Evolutionary conservation across 208 protist species (phyloP).

Genomic region (Trypanosoma vivax): DNA sequence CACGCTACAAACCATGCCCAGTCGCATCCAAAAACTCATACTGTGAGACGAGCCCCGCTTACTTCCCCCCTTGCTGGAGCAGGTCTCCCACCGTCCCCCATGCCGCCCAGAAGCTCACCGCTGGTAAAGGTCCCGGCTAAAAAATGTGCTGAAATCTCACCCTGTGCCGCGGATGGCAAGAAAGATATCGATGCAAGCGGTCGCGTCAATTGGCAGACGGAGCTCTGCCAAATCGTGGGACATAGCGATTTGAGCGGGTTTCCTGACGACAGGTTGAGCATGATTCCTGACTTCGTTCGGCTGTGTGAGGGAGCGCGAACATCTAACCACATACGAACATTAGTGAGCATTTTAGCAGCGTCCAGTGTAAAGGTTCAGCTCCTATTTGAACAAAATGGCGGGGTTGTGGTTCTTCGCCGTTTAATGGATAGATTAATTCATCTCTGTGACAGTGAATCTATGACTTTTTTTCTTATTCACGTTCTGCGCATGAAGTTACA

Average conservation of each 20-base stretch:
- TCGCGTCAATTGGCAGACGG: slow-evolving; percentile 62
- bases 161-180: too few relatives aligned
- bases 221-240: slow-evolving; percentile 59
- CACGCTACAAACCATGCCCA: too few relatives aligned
- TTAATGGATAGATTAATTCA: slow-evolving; percentile 44
- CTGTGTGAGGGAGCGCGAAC: slow-evolving; percentile 63
- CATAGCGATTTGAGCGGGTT: slow-evolving; percentile 36
- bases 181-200: too few relatives aligned
- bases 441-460: slow-evolving; percentile 15
- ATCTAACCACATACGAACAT: slow-evolving; percentile 45
- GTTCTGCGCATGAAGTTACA: slow-evolving; percentile 39
- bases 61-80: too few relatives aligned
- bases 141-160: too few relatives aligned
- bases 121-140: too few relatives aligned
- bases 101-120: too few relatives aligned
- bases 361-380: slow-evolving; percentile 52
- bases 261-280: slow-evolving; percentile 43
- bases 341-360: slow-evolving; percentile 45
- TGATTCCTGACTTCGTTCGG: slow-evolving; percentile 52
- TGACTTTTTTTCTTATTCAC: slow-evolving; percentile 57
- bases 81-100: too few relatives aligned
- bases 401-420: slow-evolving; percentile 50
- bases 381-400: slow-evolving; percentile 62
- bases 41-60: too few relatives aligned
- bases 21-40: too few relatives aligned